phyloP scores from a whole-genome alignment of 176 grass and related monocot species.

The Eleusine coracana region DNA sequence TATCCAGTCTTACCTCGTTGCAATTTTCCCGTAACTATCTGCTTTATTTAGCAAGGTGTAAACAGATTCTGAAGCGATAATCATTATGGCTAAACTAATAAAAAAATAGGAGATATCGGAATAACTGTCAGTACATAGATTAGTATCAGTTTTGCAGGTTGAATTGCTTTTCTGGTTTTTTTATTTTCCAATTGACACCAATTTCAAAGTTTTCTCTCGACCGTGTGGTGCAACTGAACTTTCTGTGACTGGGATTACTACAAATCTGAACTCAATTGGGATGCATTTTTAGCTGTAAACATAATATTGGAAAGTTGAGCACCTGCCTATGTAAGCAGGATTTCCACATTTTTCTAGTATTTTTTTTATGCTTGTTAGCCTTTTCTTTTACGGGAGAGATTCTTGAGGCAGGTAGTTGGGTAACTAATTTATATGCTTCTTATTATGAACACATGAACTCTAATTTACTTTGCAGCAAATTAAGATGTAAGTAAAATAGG shows the following conservation, averaged over 20 bases:
- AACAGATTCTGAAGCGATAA: not conserved
- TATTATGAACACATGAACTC: not conserved
- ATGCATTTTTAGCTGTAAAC: not conserved
- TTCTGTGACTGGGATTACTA: not conserved
- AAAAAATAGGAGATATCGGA: no score
- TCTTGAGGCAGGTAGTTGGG: slow-evolving; percentile 5
- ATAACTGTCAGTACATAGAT: not conserved
- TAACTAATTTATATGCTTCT: slow-evolving; percentile 29
- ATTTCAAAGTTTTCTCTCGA: not conserved
- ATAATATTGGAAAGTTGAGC: not conserved
- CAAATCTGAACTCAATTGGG: not conserved
- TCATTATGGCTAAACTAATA: not conserved
- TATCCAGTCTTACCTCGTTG: not conserved
- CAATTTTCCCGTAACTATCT: not conserved
- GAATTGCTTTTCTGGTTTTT: not conserved
- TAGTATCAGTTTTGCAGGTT: not conserved
- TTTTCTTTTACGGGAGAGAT: slow-evolving; percentile 5
- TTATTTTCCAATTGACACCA: not conserved
- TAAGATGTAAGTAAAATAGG: slow-evolving; percentile 9
- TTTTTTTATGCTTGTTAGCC: slow-evolving; percentile 20
- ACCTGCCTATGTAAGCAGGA: not conserved
- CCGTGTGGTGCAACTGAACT: not conserved
- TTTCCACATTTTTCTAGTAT: not conserved
- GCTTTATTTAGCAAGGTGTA: slow-evolving; percentile 6
- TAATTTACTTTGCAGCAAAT: not conserved